phyloP scores from a whole-genome alignment of 108 stramenopile species.

The Fragilaria radians region DNA sequence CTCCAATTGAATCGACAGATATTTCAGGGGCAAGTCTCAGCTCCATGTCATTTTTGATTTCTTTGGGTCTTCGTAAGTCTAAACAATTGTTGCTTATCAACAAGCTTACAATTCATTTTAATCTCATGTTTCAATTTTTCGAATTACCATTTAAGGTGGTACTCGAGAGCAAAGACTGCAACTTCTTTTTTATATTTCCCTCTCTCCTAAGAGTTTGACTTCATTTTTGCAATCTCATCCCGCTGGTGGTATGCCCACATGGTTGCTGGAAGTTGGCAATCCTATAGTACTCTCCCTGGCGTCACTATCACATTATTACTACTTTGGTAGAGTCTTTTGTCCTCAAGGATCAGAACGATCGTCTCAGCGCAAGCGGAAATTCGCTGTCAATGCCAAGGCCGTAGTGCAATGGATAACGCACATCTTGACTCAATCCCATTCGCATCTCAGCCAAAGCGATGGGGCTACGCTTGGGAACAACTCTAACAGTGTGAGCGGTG shows the following conservation, averaged over 20 bases:
- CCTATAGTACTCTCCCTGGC: constrained; percentile 46
- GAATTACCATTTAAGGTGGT: constrained; percentile 29
- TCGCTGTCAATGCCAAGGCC: background rate
- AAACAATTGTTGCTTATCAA: no score
- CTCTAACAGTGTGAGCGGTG: no score
- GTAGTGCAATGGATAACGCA: background rate
- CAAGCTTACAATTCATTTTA: no score
- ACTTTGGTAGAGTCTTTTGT: constrained; percentile 42
- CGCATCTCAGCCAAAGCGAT: no score
- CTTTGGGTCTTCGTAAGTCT: constrained; percentile 7
- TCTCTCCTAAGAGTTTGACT: constrained; percentile 44
- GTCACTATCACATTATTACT: constrained; percentile 66
- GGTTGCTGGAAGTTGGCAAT: constrained; percentile 66
- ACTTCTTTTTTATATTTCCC: constrained; percentile 59
- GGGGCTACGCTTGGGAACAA: background rate
- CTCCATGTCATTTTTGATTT: background rate
- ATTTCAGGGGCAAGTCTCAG: background rate
- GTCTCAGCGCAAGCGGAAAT: background rate
- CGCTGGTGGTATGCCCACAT: constrained; percentile 68
- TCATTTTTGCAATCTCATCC: constrained; percentile 55
- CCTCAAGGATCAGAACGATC: background rate
- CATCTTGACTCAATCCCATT: background rate
- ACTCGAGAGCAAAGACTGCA: constrained; percentile 57
- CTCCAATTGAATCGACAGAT: background rate
- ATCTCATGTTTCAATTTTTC: no score